Evolutionary conservation across 164 flowering plant genomes (phyloP).

Genomic region (Euptelea pleiosperma): DNA sequence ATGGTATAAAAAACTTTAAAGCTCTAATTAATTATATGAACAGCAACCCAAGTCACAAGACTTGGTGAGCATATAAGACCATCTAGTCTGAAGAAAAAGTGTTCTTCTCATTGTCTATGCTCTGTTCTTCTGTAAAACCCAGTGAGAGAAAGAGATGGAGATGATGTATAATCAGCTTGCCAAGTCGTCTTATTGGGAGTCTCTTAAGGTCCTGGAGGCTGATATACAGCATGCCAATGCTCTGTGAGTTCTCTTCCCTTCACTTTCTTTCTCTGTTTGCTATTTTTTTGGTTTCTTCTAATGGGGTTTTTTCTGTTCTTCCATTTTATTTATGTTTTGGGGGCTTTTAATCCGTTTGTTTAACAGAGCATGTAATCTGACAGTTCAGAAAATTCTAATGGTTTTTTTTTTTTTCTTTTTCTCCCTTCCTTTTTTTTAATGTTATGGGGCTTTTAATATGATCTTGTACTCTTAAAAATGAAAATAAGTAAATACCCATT

Average conservation of each 20-base stretch:
- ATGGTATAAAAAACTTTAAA: background rate
- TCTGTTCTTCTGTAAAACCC: no score
- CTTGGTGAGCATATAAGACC: no score
- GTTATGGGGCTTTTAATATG: no score
- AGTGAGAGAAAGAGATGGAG: constrained; percentile 33
- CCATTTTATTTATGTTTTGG: background rate
- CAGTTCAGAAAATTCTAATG: constrained; percentile 17
- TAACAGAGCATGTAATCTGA: background rate
- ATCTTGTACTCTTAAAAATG: no score
- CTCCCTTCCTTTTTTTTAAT: no score
- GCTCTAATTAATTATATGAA: background rate
- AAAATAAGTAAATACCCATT: no score
- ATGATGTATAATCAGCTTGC: constrained; percentile 53
- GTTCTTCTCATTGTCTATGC: no score
- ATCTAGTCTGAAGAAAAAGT: no score
- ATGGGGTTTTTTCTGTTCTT: constrained; percentile 4
- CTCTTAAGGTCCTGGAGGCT: constrained; percentile 63
- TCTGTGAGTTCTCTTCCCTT: constrained; percentile 44
- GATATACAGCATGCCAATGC: constrained; percentile 81
- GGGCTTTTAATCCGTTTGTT: background rate
- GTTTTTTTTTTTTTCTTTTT: background rate
- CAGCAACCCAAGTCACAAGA: no score
- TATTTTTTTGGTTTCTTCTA: background rate
- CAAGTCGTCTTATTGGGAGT: constrained; percentile 60
- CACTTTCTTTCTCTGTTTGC: no score